phyloP scores from a whole-genome alignment of 75 land plant genomes.

The Azolla pinnata region DNA sequence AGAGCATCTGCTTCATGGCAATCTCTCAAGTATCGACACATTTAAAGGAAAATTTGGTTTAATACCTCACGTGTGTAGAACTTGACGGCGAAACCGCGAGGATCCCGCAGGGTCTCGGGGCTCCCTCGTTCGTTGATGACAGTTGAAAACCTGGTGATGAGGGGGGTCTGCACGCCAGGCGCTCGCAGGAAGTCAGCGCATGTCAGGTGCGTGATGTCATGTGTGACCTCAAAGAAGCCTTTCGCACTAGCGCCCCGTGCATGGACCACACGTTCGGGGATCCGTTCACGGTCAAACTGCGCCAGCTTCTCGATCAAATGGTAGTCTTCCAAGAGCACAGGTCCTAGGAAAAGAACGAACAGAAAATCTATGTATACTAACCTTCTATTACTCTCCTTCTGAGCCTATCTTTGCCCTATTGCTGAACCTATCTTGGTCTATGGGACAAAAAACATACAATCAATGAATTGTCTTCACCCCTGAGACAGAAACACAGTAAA shows the following conservation, averaged over 20 bases:
- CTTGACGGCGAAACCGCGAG: slow-evolving; percentile 37
- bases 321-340: slow-evolving; percentile 39
- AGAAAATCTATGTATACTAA: too few relatives aligned
- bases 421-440: too few relatives aligned
- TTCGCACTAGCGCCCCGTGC: slow-evolving; percentile 41
- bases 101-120: slow-evolving; percentile 39
- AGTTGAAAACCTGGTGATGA: slow-evolving; percentile 35
- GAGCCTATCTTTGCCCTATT: too few relatives aligned
- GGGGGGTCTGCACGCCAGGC: slow-evolving; percentile 40
- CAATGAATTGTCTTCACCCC: too few relatives aligned
- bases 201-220: slow-evolving; percentile 31
- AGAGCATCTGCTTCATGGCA: not conserved
- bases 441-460: too few relatives aligned
- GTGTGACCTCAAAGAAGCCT: slow-evolving; percentile 46
- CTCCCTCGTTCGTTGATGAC: slow-evolving; percentile 43
- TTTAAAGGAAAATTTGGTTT: not conserved
- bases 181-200: slow-evolving; percentile 40
- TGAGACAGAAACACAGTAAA: too few relatives aligned
- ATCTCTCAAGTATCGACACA: not conserved
- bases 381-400: too few relatives aligned
- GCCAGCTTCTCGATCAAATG: slow-evolving; percentile 46
- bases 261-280: slow-evolving; percentile 43
- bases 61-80: slow-evolving; percentile 34
- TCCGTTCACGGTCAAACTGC: slow-evolving; percentile 35
- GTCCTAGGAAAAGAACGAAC: slow-evolving; percentile 15